Conservation (phyloP, 257 asterid genomes). For the Fraxinus excelsior region DNA sequence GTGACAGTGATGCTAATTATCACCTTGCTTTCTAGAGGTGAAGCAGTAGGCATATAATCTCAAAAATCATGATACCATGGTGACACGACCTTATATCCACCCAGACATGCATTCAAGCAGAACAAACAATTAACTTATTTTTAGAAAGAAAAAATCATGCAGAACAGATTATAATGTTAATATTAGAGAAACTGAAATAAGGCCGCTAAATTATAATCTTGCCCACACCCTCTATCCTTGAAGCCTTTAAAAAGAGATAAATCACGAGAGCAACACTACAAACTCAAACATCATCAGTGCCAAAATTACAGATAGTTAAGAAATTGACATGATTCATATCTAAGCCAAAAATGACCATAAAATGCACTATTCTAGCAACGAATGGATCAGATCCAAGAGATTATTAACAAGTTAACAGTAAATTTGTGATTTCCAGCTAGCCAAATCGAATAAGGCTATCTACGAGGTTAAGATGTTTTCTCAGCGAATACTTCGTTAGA, state of each 20-base stretch:
- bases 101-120: not conserved
- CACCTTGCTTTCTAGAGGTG: constrained; percentile 6
- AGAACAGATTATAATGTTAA: not conserved
- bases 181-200: not conserved
- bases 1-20: constrained; percentile 6
- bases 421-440: not conserved
- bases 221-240: not conserved
- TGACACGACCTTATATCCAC: not conserved
- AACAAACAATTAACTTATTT: not conserved
- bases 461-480: not conserved
- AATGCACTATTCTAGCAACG: not conserved
- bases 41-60: not conserved
- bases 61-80: not conserved
- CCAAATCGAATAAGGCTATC: not conserved
- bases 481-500: not conserved
- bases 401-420: not conserved
- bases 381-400: not conserved
- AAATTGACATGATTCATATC: not conserved
- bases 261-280: not conserved
- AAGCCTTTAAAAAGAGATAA: not conserved
- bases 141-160: not conserved
- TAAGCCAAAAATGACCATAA: not conserved
- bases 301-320: not conserved
- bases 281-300: not conserved
- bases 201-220: not conserved